Evolutionary conservation across 192 early-diverging fungal species (phyloP), one percentile per base, ranked within the genome.

Genomic region (Mortierella hygrophila): DNA sequence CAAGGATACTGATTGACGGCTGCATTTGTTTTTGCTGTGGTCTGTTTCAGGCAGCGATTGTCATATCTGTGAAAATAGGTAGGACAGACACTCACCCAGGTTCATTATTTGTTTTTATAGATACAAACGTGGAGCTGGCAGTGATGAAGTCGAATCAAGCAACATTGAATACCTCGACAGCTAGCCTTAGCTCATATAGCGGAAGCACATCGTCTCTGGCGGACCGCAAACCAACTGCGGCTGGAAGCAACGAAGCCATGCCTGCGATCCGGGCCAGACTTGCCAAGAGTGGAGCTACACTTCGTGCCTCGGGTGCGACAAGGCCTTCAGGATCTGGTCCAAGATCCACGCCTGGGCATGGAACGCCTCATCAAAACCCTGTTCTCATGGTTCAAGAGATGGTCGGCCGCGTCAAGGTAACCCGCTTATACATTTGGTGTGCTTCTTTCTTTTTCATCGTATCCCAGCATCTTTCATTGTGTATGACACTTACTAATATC

Each of bases 331-430:
- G 49, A 65, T 38, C 69, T 40, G 68, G 37, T 35, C 49, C 41
- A 44, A 35, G 47, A 13, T 18, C 26, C 11, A 21, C 49, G 18
- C 73, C 11, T 37, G 70, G 78, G 11, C 10, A 38, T 21, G 46
- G 42, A 0, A 75, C 85, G 37, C 77, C 82, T 40, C 82, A 88
- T 32, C 86, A 89, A n/a, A 94, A 94, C 78, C 93, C 94, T 6
- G 92, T 93, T 42, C 90, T 90, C 37, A 92, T 94, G 92, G 93
- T 95, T 8, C 93, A 95, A 72, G 93, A 95, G 42, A 95, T 96
- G 87, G 94, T 96, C 77, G 91, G 93, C 38, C 88, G 95, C 23
- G 95, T 95, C 68, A 95, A 93, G 90, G 94, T 93, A 89, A 77
- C 68, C 6, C 42, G 26, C n/a, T 0, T n/a, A 11, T 47, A 6